Conservation (phyloP, 202 grass and related monocot species). For the Saccharum hybrid region DNA sequence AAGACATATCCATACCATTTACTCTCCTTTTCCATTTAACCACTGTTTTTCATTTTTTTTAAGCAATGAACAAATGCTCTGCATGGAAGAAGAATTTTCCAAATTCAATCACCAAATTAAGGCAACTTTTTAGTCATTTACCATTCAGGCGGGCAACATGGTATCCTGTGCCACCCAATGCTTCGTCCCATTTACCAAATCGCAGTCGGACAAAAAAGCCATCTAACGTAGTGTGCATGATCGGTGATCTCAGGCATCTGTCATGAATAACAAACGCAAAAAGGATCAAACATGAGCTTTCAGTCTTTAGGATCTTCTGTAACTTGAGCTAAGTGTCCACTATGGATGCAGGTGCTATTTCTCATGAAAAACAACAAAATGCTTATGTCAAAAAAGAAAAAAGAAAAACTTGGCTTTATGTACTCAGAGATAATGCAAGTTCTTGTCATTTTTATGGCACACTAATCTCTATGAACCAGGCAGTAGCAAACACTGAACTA, state of each 20-base stretch:
- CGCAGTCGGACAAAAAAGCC: slow-evolving; percentile 88
- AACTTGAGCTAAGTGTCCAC: slow-evolving; percentile 28
- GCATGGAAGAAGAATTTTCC: slow-evolving; percentile 17
- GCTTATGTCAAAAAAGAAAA: background rate
- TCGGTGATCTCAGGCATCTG: slow-evolving; percentile 77
- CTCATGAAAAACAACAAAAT: background rate
- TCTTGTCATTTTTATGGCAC: slow-evolving; percentile 27
- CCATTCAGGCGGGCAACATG: slow-evolving; percentile 85
- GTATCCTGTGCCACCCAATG: slow-evolving; percentile 82
- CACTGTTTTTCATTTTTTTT: background rate
- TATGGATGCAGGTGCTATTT: background rate
- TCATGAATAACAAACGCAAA: slow-evolving; percentile 36
- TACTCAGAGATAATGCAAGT: slow-evolving; percentile 21
- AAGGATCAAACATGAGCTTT: slow-evolving; percentile 26
- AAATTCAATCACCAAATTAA: slow-evolving; percentile 29
- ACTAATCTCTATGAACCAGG: slow-evolving; percentile 14
- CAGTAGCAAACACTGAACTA: slow-evolving; percentile 16
- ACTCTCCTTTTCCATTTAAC: background rate
- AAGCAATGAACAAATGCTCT: slow-evolving; percentile 19
- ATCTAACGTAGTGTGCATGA: slow-evolving; percentile 60
- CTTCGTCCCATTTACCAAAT: slow-evolving; percentile 87
- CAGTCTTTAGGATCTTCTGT: background rate
- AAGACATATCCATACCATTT: slow-evolving; percentile 49
- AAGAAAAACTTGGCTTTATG: background rate
- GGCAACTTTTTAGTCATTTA: slow-evolving; percentile 49